Conservation (phyloP, 1,139 yeast genomes). For the Kodamaea plutei region DNA sequence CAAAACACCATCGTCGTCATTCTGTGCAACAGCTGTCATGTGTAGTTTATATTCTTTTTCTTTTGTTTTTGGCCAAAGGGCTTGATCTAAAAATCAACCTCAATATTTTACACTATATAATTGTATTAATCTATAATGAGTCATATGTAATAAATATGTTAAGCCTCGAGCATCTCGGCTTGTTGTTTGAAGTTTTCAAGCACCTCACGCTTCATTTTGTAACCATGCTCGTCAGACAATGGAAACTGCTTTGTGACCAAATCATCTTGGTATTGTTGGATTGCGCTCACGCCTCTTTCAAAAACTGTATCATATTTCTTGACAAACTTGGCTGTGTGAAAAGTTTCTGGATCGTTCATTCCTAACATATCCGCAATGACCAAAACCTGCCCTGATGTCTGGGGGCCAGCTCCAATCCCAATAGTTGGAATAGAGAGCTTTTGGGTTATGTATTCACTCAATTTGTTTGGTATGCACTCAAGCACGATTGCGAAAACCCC, state of each 20-base stretch:
- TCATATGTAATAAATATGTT: too few relatives aligned
- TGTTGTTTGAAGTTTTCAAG: slow-evolving; percentile 47
- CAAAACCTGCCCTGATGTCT: slow-evolving; percentile 83
- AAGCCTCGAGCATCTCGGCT: too few relatives aligned
- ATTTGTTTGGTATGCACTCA: slow-evolving; percentile 79
- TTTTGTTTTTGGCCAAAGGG: slow-evolving; percentile 2
- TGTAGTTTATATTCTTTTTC: neutral
- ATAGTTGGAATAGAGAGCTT: slow-evolving; percentile 71
- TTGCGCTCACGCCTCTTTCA: slow-evolving; percentile 47
- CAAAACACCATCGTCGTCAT: slow-evolving; percentile 35
- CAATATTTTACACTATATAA: too few relatives aligned
- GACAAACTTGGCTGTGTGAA: slow-evolving; percentile 64
- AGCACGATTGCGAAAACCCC: slow-evolving; percentile 77
- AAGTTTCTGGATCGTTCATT: slow-evolving; percentile 52
- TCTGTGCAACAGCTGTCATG: too few relatives aligned
- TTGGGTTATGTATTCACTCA: slow-evolving; percentile 65
- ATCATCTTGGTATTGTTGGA: slow-evolving; percentile 54
- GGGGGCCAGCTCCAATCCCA: slow-evolving; percentile 93
- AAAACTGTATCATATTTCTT: slow-evolving; percentile 60
- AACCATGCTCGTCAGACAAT: slow-evolving; percentile 56
- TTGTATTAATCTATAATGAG: too few relatives aligned
- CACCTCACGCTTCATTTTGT: slow-evolving; percentile 64
- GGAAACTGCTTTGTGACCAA: slow-evolving; percentile 61
- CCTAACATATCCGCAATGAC: slow-evolving; percentile 86
- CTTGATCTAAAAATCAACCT: too few relatives aligned